phyloP scores from a whole-genome alignment of 495 filamentous ascomycete genomes.

The Penicillium samsonianum region DNA sequence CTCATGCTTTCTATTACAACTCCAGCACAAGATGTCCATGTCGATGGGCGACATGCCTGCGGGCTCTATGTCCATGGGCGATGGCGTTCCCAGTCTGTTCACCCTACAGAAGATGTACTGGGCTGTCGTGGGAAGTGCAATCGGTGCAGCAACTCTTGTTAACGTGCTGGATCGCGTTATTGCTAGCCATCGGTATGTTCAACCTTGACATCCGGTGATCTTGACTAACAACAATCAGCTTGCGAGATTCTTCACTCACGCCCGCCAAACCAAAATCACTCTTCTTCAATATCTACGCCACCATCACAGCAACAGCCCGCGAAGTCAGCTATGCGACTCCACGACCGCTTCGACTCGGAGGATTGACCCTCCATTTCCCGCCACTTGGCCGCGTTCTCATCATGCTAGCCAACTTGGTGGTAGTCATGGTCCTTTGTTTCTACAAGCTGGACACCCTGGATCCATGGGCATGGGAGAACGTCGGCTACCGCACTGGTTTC shows the following conservation, averaged over 20 bases:
- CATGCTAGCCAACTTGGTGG: constrained; percentile 42
- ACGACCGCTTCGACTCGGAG: constrained; percentile 51
- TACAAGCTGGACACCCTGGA: constrained; percentile 42
- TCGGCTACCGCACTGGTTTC: constrained; percentile 76
- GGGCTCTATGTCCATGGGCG: constrained; percentile 49
- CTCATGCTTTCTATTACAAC: background rate
- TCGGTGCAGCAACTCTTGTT: constrained; percentile 52
- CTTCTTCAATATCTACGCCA: constrained; percentile 60
- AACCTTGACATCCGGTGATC: background rate
- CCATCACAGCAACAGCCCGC: constrained; percentile 64
- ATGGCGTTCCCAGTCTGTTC: constrained; percentile 47
- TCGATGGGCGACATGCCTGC: constrained; percentile 38
- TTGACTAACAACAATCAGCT: constrained; percentile 17
- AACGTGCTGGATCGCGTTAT: constrained; percentile 50
- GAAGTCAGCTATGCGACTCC: constrained; percentile 66
- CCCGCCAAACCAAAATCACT: constrained; percentile 66
- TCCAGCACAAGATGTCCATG: constrained; percentile 26
- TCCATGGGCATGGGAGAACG: constrained; percentile 60
- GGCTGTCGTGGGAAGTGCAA: constrained; percentile 57
- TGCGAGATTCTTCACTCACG: constrained; percentile 35
- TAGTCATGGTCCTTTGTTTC: constrained; percentile 45
- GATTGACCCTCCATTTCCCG: constrained; percentile 49
- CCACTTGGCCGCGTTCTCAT: constrained; percentile 40
- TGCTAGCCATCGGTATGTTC: constrained; percentile 50
- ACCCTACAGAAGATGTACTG: constrained; percentile 59